A percentile compares a stretch with the other conserved stretches of the same genome.
Evolutionary conservation across 306 rosid species (phyloP).

Genomic region (Vigna radiata): DNA sequence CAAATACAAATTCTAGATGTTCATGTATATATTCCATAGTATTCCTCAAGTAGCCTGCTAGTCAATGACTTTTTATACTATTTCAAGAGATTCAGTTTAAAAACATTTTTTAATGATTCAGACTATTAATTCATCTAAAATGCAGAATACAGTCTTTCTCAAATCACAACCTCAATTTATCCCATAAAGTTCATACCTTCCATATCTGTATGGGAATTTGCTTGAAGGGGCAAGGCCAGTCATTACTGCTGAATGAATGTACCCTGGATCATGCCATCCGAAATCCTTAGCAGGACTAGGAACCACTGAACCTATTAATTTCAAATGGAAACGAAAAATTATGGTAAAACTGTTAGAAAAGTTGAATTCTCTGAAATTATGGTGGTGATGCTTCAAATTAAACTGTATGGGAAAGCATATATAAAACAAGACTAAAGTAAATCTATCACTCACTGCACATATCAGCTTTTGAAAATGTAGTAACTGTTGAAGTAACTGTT

Average conservation of each 20-base stretch:
- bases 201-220: constrained; percentile 70
- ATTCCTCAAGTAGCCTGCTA: no score
- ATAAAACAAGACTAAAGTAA: background rate
- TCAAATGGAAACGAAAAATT: background rate
- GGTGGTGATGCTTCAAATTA: background rate
- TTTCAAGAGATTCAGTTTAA: no score
- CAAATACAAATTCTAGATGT: constrained; percentile 22
- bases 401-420: background rate
- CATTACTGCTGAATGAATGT: constrained; percentile 84
- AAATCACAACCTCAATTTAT: no score
- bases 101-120: background rate
- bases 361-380: no score
- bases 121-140: constrained; percentile 2
- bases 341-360: background rate
- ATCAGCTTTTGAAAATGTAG: constrained; percentile 71
- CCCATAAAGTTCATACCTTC: no score
- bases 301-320: constrained; percentile 48
- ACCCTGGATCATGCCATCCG: constrained; percentile 98
- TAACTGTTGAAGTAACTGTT: constrained; percentile 58
- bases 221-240: constrained; percentile 76
- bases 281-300: constrained; percentile 91
- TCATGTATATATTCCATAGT: background rate
- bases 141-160: background rate
- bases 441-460: constrained; percentile 76
- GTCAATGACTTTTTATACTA: no score